Percentiles rank a stretch among this genome's conserved stretches.
Conservation (phyloP, 208 protist species). For the Trypanosoma boissoni region DNA sequence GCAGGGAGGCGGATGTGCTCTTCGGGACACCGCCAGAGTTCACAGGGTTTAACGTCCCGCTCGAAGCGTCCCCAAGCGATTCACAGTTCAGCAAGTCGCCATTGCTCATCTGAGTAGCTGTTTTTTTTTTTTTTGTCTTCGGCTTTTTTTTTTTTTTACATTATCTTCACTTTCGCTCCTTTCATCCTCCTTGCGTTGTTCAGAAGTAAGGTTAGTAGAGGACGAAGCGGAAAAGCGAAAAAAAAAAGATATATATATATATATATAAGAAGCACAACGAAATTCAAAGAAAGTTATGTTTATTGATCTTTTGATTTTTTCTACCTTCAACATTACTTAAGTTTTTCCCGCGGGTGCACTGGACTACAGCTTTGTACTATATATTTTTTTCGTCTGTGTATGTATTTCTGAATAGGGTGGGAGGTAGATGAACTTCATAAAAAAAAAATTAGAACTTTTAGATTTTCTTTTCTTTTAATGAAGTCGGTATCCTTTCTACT, state of each 20-base stretch:
- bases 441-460: no score
- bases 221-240: constrained; percentile 2
- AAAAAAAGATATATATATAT: not conserved
- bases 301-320: not conserved
- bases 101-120: constrained; percentile 15
- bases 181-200: no score
- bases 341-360: not conserved
- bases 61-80: constrained; percentile 19
- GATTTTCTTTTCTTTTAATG: no score
- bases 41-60: constrained; percentile 45
- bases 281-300: not conserved
- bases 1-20: constrained; percentile 23
- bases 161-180: no score
- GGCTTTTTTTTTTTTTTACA: no score
- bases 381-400: not conserved
- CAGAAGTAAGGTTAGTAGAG: no score
- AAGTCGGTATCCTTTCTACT: no score
- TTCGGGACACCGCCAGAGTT: constrained; percentile 81
- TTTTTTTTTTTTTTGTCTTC: no score
- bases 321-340: not conserved
- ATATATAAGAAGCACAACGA: not conserved
- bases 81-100: constrained; percentile 19
- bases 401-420: no score
- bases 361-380: not conserved
- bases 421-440: no score